These are phyloP conservation scores for Prunus yedoensis DNA, from an alignment of 331 rosid genomes.

Conservation along the genomic window DNA sequence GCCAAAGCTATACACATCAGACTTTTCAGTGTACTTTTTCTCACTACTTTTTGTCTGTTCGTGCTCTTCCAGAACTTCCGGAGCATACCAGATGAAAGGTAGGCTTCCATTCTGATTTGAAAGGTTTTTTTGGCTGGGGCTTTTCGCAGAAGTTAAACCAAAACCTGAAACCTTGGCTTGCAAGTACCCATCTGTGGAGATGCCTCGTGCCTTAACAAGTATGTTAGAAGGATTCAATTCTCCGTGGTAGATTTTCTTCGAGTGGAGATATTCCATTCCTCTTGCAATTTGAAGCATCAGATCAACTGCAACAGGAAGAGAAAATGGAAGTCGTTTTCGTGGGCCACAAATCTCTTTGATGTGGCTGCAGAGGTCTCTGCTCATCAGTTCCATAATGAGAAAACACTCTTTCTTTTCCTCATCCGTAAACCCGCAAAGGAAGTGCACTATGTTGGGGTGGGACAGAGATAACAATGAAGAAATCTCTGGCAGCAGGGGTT, in stretches of 20 bases:
- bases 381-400: constrained; percentile 77
- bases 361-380: constrained; percentile 53
- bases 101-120: constrained; percentile 56
- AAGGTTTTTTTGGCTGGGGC: constrained; percentile 38
- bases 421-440: constrained; percentile 67
- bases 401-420: constrained; percentile 75
- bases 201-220: constrained; percentile 62
- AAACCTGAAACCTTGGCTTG: constrained; percentile 76
- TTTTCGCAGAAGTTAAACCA: constrained; percentile 47
- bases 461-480: constrained; percentile 60
- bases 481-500: constrained; percentile 57
- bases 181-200: constrained; percentile 56
- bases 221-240: constrained; percentile 65
- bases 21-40: constrained; percentile 62
- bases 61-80: constrained; percentile 87
- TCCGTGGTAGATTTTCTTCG: constrained; percentile 66
- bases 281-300: constrained; percentile 89
- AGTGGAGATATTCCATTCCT: constrained; percentile 86
- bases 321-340: constrained; percentile 60
- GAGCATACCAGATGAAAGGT: constrained; percentile 78
- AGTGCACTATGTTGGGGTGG: constrained; percentile 65
- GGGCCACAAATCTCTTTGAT: constrained; percentile 64
- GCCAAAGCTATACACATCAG: constrained; percentile 86
- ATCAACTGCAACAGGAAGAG: constrained; percentile 71
- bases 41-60: constrained; percentile 44